Base-by-base conservation (phyloP, 2,329 filamentous ascomycete genomes). In the Neopestalotiopsis rosae region DNA sequence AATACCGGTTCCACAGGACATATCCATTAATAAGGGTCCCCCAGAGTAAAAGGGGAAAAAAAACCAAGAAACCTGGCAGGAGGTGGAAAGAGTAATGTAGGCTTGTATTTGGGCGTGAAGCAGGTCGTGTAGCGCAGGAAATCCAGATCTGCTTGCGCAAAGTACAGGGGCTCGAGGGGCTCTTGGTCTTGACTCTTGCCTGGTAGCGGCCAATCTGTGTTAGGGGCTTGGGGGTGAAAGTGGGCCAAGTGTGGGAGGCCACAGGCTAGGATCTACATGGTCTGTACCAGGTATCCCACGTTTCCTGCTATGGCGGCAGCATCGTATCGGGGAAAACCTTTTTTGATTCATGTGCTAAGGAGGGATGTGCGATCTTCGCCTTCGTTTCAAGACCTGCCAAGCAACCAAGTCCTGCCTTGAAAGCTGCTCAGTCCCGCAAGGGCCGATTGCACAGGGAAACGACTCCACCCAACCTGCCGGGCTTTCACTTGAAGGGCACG, bases 351-450 rank as follows among this genome's bases (percentile, higher is more conserved):
- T 65, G 59, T 62, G 59, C 32, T 62, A 40, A 14, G 17, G 45
- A 52, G 45, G 45, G 45, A 24, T 20, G 28, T 61, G 28, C 56
- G 34, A 61, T 67, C 56, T 67, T 32, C 40, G 65, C 38, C 14
- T 40, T 32, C 40, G 38, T 61, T 61, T 57, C 63, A 66, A 66
- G 63, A 57, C 63, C 63, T 66, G 34, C 34, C 34, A 38, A 38
- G 34, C 3, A 38, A 38, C 34, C 63, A 66, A 66, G 63, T 34
- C 63, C 63, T 66, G 63, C 63, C 63, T 66, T 66, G 63, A 45
- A 66, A 66, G 49, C 34, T 66, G 63, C 24, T 57, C 49, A 17
- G 49, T 42, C n/a, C 40, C 45, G 45, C 63, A 66, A 66, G 45
- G 45, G 45, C 63, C 45, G 63, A 66, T 66, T 62, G 24, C 45